Base-by-base conservation (phyloP, 2,329 filamentous ascomycete species). In the Sarocladium oryzae region DNA sequence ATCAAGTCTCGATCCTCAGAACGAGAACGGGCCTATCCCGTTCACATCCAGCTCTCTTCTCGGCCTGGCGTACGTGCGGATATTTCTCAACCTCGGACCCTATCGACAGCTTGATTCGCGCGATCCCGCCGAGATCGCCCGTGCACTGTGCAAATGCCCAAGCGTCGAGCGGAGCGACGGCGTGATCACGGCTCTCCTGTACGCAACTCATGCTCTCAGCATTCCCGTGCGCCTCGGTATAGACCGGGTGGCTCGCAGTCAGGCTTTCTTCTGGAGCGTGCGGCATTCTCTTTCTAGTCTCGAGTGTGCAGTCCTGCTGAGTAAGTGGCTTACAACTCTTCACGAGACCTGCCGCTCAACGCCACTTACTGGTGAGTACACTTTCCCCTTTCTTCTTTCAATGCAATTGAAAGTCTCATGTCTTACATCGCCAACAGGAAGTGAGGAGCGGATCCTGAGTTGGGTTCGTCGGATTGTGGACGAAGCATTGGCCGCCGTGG, bases 201-300 rank as follows among this genome's bases (percentile, higher is more conserved):
- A 81, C 54, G 71, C 76, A 1, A 73, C 75, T 0, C 77, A 81
- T 41, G 75, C 75, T 7, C 64, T 81, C 0, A 79, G 76, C 45
- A 78, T 79, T 0, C 78, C 78, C 0, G 77, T 81, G 4, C 65
- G 77, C 20, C 58, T 81, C 0, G 78, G 78, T 0, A 72, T 81
- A 15, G 75, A 78, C 49, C 70, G 74, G 13, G 77, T 81, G 1
- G 76, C 76, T 0, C 66, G 74, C 15, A 81, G 75, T 15, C 76
- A 80, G 49, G 75, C 76, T 0, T 76, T 78, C 40, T 75, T 79
- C 45, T 81, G 77, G 77, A 78, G 75, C 4, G 76, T 78, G 2
- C 68, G 78, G n/a, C 77, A 81, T 50, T 76, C 76, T 0, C 65
- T 81, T 0, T 77, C 74, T 3, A 74, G 73, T 1, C 65, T 81